Base-by-base conservation (phyloP, 371 early-diverging fungal species). In the Zopfochytrium polystomum region DNA sequence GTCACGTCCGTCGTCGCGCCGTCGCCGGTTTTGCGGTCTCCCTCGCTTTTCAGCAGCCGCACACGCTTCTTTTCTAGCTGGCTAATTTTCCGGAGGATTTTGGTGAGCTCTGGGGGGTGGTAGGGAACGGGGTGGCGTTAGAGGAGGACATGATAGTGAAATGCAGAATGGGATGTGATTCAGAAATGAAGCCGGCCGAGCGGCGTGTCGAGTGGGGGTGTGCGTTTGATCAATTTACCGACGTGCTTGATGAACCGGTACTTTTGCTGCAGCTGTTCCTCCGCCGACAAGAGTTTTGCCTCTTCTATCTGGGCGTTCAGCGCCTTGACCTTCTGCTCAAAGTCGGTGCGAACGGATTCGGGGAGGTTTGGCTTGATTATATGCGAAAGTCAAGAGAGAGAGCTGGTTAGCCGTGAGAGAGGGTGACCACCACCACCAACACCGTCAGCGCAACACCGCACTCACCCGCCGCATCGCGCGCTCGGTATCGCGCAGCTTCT, bases 171-270 rank as follows among this genome's bases (percentile, higher is more conserved):
- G 23, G 58, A 59, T 22, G 47, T 38, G 13, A 7, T 9, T 22
- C 30, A 15, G 13, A 22, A 38, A 11, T 33, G 2, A 6, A 27
- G 29, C 9, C 7, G 33, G 1, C 32, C 29, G 30, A 9, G 57
- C 4, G 22, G 9, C 6, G 26, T 27, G 9, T 13, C 22, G 46
- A 31, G 46, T 4, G 11, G 32, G 22, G 4, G 32, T 18, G 27
- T 18, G 23, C 29, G 5, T 15, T 3, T 43, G 1, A 31, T 9
- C n/a, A 2, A 22, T 69, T 26, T 35, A 75, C 75, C 78, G 11
- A 77, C 70, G 52, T 74, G 75, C 52, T 64, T 63, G n/a, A 77
- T 47, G 50, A 67, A 73, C 60, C 73, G 70, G 61, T 77, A 77
- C 68, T 74, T 72, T 23, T 57, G 38, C 5, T 20, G 15, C 31